Evolutionary conservation across 352 stramenopile species (phyloP).

Genomic region (Detonula confervacea): DNA sequence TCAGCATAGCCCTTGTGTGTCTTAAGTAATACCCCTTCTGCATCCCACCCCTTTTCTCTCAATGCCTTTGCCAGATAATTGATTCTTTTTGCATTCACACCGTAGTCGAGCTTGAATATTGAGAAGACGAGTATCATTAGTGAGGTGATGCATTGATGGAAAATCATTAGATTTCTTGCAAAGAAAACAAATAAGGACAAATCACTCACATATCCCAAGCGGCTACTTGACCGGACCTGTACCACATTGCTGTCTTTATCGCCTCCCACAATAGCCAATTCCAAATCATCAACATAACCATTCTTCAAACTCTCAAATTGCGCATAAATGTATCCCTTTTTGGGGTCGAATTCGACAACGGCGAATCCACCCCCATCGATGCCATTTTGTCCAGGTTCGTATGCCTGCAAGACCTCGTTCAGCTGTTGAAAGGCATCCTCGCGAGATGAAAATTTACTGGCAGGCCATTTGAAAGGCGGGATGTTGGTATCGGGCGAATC

Average conservation of each 20-base stretch:
- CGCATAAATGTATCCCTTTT: constrained; percentile 78
- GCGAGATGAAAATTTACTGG: constrained; percentile 41
- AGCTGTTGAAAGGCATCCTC: constrained; percentile 71
- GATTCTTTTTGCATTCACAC: constrained; percentile 82
- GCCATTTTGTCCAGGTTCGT: constrained; percentile 75
- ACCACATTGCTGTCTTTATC: constrained; percentile 56
- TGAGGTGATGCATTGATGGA: no score
- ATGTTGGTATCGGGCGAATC: constrained; percentile 78
- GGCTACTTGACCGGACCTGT: constrained; percentile 74
- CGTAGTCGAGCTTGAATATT: no score
- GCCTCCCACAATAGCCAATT: constrained; percentile 70
- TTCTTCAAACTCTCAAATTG: constrained; percentile 86
- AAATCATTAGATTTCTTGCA: no score
- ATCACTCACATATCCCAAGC: constrained; percentile 69
- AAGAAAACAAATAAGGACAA: no score
- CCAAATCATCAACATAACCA: constrained; percentile 83
- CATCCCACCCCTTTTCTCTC: constrained; percentile 78
- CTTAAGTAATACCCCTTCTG: constrained; percentile 61
- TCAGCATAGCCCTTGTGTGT: constrained; percentile 72
- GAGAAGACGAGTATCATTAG: no score
- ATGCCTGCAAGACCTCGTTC: constrained; percentile 65
- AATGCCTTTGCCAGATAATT: constrained; percentile 79
- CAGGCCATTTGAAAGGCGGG: constrained; percentile 67
- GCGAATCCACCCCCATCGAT: constrained; percentile 86
- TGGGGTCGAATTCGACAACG: constrained; percentile 71